These are phyloP conservation scores for Rhododendron griersonianum DNA, from an alignment of 148 eudicot genomes.

Conservation along the genomic window DNA sequence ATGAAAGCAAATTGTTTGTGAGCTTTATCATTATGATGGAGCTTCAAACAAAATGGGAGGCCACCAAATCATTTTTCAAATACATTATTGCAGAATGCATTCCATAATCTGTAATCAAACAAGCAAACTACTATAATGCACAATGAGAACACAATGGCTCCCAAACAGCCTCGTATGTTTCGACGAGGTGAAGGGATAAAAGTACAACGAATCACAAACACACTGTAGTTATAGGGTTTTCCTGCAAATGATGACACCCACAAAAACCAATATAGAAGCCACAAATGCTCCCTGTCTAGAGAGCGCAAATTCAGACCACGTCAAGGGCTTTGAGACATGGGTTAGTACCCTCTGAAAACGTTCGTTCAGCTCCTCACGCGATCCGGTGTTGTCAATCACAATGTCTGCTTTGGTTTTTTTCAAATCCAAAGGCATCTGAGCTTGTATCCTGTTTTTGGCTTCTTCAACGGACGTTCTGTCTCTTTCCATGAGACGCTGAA, in stretches of 20 bases:
- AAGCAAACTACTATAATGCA: no score
- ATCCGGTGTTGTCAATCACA: constrained; percentile 79
- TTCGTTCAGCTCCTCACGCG: constrained; percentile 65
- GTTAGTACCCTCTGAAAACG: constrained; percentile 46
- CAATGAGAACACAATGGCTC: no score
- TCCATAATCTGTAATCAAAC: no score
- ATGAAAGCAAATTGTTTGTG: no score
- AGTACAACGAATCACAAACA: neutral
- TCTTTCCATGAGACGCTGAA: constrained; percentile 70
- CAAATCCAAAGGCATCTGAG: constrained; percentile 83
- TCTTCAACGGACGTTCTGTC: constrained; percentile 68
- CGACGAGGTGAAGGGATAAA: neutral
- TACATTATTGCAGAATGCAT: no score
- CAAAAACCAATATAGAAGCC: constrained; percentile 44
- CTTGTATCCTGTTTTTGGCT: constrained; percentile 69
- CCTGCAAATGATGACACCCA: constrained; percentile 42
- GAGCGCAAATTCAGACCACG: constrained; percentile 78
- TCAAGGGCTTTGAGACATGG: constrained; percentile 61
- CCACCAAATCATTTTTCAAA: no score
- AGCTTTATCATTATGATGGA: no score
- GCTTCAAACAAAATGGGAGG: no score
- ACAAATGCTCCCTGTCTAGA: constrained; percentile 75
- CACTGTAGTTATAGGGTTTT: constrained; percentile 6
- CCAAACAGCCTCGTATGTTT: no score
- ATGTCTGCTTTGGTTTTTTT: constrained; percentile 75